Conservation (phyloP, 805 yeast species). For the Candida succiphila region DNA sequence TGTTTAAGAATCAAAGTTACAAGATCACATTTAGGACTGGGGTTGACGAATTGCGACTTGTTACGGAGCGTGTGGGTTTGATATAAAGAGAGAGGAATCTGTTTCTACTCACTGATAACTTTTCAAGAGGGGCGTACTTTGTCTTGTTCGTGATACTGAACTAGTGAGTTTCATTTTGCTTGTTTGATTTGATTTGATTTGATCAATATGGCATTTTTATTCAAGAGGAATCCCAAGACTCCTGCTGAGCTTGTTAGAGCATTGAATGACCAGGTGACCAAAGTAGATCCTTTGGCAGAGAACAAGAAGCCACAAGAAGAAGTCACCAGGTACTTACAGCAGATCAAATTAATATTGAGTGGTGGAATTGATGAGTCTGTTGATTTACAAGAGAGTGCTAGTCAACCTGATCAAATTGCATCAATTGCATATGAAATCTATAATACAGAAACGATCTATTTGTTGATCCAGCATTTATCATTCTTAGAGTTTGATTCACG, state of each 20-base stretch:
- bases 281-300: slow-evolving; percentile 40
- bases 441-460: slow-evolving; percentile 55
- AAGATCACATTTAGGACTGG: too few relatives aligned
- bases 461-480: slow-evolving; percentile 48
- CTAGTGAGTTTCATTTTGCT: too few relatives aligned
- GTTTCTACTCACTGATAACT: too few relatives aligned
- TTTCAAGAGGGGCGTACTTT: too few relatives aligned
- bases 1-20: too few relatives aligned
- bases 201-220: slow-evolving; percentile 78
- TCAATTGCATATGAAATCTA: slow-evolving; percentile 75
- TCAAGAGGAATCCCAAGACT: slow-evolving; percentile 84
- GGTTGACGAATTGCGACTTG: too few relatives aligned
- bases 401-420: slow-evolving; percentile 62
- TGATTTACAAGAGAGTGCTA: neutral
- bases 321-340: slow-evolving; percentile 51
- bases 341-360: slow-evolving; percentile 49
- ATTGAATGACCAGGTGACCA: slow-evolving; percentile 61
- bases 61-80: too few relatives aligned
- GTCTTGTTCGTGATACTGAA: too few relatives aligned
- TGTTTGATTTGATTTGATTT: too few relatives aligned
- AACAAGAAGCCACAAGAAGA: slow-evolving; percentile 57
- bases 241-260: slow-evolving; percentile 76
- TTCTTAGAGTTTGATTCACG: slow-evolving; percentile 82
- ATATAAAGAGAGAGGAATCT: too few relatives aligned
- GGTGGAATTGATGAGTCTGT: slow-evolving; percentile 43